Evolutionary conservation across 768 basidiomycete genomes (phyloP), one percentile per base, ranked within the genome.

Genomic region (Lanmaoa rubissima): DNA sequence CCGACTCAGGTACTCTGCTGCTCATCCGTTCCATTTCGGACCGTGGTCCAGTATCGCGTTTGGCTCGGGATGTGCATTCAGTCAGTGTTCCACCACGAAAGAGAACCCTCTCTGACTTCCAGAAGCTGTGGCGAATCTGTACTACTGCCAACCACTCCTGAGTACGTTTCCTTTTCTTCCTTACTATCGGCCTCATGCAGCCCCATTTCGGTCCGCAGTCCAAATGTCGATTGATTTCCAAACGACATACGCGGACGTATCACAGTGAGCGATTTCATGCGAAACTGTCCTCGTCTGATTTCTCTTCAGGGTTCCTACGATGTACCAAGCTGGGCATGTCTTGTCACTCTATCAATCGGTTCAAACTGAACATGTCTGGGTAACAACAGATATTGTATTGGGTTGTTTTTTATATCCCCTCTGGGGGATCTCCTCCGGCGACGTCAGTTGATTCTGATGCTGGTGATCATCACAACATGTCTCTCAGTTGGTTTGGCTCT

Each of bases 111-210:
- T 36, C 59, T 66, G n/a, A 63, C 53, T 3, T 51, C 38, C 13
- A 11, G 43, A 58, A 65, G 64, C 56, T 49, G 84, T 84, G 26
- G 80, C 84, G 14, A 92, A 92, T 65, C 67, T 92, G 49, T 93
- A 92, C 65, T 93, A 92, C 60, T 88, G 85, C 57, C 88, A 90
- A 70, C 91, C 90, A 4, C 71, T 93, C 58, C 74, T 92, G 10
- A 88, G 90, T 84, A 64, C 59, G 78, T 74, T 31, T 24, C 7
- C 28, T 11, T 21, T 1, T 32, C 44, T 14, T 11, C 21, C 12
- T n/a, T 14, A 5, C 24, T 9, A 5, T 26, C 16, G 2, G 0
- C 19, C 5, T 16, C 19, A 16, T 2, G 19, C 39, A 26, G 13
- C 12, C 36, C 47, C 26, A 32, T 53, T 17, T 45, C 19, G 12